Conservation (phyloP, 148 eudicot species). For the Chenopodium album region DNA sequence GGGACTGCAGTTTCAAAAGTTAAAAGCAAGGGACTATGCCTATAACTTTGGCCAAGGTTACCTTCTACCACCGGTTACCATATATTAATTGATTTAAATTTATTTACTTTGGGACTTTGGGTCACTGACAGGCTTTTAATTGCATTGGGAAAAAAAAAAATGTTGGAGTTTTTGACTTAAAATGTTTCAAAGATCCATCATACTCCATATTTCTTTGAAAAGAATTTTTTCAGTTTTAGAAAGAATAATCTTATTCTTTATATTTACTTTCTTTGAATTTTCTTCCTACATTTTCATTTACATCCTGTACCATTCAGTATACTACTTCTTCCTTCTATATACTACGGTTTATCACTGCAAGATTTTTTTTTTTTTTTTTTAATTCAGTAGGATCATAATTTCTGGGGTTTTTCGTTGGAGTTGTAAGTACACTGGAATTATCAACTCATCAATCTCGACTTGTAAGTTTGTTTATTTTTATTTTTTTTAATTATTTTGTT, state of each 20-base stretch:
- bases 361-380: no score
- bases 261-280: background rate
- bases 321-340: background rate
- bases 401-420: background rate
- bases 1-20: no score
- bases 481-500: background rate
- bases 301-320: background rate
- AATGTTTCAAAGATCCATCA: no score
- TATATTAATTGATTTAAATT: no score
- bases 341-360: background rate
- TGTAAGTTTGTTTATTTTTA: background rate
- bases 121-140: no score
- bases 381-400: background rate
- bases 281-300: background rate
- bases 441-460: constrained; percentile 20
- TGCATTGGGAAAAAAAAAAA: no score
- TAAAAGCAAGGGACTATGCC: no score
- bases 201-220: no score
- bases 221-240: background rate
- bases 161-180: no score
- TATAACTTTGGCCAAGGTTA: no score
- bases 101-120: no score
- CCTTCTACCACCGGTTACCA: no score
- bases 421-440: constrained; percentile 10
- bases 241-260: background rate